phyloP scores from a whole-genome alignment of 2,329 filamentous ascomycete genomes.

The Clonostachys rhizophaga region DNA sequence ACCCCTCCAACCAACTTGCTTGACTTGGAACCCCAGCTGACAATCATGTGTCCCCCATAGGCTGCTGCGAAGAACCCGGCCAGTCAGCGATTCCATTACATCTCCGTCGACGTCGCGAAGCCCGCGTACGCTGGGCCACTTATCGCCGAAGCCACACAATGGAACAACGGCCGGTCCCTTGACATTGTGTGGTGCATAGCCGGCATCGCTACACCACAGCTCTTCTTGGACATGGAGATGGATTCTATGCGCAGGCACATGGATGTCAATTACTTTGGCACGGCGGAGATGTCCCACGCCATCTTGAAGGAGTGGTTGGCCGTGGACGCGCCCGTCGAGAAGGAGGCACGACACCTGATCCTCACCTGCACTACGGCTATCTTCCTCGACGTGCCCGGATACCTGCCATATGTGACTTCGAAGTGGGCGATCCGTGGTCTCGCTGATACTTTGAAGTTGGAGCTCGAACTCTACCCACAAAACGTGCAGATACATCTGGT shows the following conservation, averaged over 20 bases:
- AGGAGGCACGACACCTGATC: constrained; percentile 69
- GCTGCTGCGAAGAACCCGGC: constrained; percentile 58
- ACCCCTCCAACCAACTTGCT: background rate
- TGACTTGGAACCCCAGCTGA: background rate
- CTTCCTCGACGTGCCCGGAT: constrained; percentile 76
- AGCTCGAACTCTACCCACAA: constrained; percentile 81
- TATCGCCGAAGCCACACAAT: constrained; percentile 65
- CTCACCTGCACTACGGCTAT: constrained; percentile 78
- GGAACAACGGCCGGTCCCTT: constrained; percentile 70
- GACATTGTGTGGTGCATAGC: constrained; percentile 93
- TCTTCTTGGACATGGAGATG: constrained; percentile 72
- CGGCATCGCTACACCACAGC: constrained; percentile 66
- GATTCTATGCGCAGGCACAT: constrained; percentile 70
- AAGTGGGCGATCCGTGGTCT: constrained; percentile 84
- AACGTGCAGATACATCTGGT: constrained; percentile 78
- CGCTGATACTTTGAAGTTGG: constrained; percentile 78
- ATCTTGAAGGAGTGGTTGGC: constrained; percentile 71
- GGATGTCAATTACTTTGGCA: constrained; percentile 89
- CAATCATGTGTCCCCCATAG: constrained; percentile 26
- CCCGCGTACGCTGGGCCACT: constrained; percentile 66
- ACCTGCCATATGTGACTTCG: constrained; percentile 75
- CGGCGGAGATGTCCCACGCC: constrained; percentile 80
- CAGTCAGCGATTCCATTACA: constrained; percentile 75
- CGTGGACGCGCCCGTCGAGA: constrained; percentile 33
- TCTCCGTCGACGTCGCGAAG: constrained; percentile 76